Percentiles rank a stretch among this genome's conserved stretches.
phyloP scores from a whole-genome alignment of 2,329 filamentous ascomycete species.

The Pseudocercospora ulei region DNA sequence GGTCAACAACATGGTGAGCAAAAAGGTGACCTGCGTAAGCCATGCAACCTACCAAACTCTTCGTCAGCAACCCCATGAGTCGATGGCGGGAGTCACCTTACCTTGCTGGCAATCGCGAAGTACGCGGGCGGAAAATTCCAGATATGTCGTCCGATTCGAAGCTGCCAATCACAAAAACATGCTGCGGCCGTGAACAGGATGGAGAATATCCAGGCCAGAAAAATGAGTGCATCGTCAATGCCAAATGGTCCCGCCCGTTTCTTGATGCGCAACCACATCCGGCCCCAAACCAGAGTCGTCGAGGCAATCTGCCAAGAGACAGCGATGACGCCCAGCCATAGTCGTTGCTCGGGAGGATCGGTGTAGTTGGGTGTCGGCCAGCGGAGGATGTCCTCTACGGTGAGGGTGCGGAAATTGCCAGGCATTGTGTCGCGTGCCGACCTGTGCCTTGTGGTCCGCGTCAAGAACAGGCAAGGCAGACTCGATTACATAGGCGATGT shows the following conservation, averaged over 20 bases:
- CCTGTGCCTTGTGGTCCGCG: background rate
- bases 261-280: slow-evolving; percentile 22
- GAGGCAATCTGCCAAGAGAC: slow-evolving; percentile 17
- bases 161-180: slow-evolving; percentile 15
- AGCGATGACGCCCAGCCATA: slow-evolving; percentile 23
- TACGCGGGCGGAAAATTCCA: slow-evolving; percentile 19
- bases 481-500: background rate
- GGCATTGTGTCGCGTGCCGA: slow-evolving; percentile 20
- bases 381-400: slow-evolving; percentile 16
- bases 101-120: slow-evolving; percentile 7
- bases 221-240: slow-evolving; percentile 24
- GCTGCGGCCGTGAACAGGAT: slow-evolving; percentile 18
- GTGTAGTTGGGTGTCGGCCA: slow-evolving; percentile 27
- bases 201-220: slow-evolving; percentile 18
- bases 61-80: slow-evolving; percentile 9
- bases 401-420: slow-evolving; percentile 23
- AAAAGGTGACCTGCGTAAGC: slow-evolving; percentile 20
- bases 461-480: background rate
- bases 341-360: slow-evolving; percentile 21
- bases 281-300: slow-evolving; percentile 22
- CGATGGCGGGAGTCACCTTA: slow-evolving; percentile 10
- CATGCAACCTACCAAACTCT: slow-evolving; percentile 17
- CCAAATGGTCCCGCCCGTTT: slow-evolving; percentile 25
- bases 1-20: slow-evolving; percentile 19
- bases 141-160: slow-evolving; percentile 19